A percentile compares a stretch with the other conserved stretches of the same genome.
phyloP scores from a whole-genome alignment of 306 rosid genomes.

The Rosa chinensis region DNA sequence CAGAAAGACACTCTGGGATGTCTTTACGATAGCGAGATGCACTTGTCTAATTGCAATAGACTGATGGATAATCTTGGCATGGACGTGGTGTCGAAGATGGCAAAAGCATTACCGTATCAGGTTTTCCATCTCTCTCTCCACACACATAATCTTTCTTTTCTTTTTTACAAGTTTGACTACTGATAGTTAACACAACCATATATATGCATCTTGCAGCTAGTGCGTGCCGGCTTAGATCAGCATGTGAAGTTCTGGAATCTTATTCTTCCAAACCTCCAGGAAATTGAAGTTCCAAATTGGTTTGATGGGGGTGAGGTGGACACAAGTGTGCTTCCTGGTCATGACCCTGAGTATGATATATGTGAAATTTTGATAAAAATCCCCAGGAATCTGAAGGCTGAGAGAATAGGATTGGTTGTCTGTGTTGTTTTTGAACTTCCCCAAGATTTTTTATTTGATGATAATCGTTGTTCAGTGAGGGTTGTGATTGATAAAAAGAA shows the following conservation, averaged over 20 bases:
- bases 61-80: neutral
- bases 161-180: too few species aligned
- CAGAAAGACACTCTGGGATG: too few species aligned
- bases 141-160: too few species aligned
- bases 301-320: neutral
- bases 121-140: neutral
- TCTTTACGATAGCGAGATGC: too few species aligned
- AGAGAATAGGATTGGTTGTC: too few species aligned
- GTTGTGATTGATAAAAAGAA: too few species aligned
- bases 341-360: too few species aligned
- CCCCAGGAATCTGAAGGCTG: too few species aligned
- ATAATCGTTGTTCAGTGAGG: too few species aligned
- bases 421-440: too few species aligned
- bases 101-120: neutral
- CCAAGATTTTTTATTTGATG: too few species aligned
- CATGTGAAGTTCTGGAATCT: neutral
- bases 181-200: neutral
- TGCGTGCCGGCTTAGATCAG: neutral
- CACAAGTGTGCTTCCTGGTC: neutral
- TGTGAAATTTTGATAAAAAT: neutral
- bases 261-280: neutral
- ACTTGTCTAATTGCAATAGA: too few species aligned
- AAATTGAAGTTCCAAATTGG: neutral
- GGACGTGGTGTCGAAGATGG: neutral
- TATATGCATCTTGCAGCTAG: neutral